Conservation (phyloP, 371 early-diverging fungal species). For the Rhizopus arrhizus region DNA sequence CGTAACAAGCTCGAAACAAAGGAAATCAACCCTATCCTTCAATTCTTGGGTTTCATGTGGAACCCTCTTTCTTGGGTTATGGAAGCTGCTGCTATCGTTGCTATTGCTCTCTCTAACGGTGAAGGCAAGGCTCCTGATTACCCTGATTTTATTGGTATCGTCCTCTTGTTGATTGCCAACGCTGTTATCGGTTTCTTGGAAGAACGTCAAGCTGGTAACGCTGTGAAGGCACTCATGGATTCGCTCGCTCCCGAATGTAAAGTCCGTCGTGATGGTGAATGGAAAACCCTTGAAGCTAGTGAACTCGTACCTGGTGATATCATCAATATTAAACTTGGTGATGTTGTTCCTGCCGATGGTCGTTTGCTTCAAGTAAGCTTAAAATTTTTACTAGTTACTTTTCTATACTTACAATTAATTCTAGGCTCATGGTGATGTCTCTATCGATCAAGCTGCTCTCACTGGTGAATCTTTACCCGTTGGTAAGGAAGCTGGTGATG, state of each 20-base stretch:
- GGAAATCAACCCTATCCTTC: slow-evolving; percentile 75
- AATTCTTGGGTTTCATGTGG: slow-evolving; percentile 87
- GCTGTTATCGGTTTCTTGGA: slow-evolving; percentile 85
- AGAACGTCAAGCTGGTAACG: slow-evolving; percentile 79
- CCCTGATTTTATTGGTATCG: slow-evolving; percentile 83
- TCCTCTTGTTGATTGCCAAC: slow-evolving; percentile 78
- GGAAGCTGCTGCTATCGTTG: slow-evolving; percentile 78
- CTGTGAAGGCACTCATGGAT: slow-evolving; percentile 76
- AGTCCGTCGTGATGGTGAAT: slow-evolving; percentile 64
- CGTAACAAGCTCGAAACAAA: slow-evolving; percentile 71
- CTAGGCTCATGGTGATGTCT: slow-evolving; percentile 52
- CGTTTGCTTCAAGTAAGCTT: slow-evolving; percentile 55
- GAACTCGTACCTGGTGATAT: slow-evolving; percentile 76
- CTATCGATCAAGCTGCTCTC: slow-evolving; percentile 80
- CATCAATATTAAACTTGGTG: slow-evolving; percentile 73
- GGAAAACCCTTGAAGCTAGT: slow-evolving; percentile 55
- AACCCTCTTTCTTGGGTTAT: slow-evolving; percentile 80
- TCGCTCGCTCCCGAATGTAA: slow-evolving; percentile 75
- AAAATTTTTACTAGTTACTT: slow-evolving; percentile 12
- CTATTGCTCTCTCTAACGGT: slow-evolving; percentile 71
- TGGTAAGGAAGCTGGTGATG: slow-evolving; percentile 68
- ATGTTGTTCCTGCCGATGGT: slow-evolving; percentile 79
- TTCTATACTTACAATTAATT: slow-evolving; percentile 59
- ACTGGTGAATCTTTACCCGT: slow-evolving; percentile 85
- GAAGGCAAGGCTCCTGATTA: slow-evolving; percentile 70